These are phyloP conservation scores for Verticillium albo-atrum DNA, from an alignment of 2,329 filamentous ascomycete genomes.

Conservation along the genomic window DNA sequence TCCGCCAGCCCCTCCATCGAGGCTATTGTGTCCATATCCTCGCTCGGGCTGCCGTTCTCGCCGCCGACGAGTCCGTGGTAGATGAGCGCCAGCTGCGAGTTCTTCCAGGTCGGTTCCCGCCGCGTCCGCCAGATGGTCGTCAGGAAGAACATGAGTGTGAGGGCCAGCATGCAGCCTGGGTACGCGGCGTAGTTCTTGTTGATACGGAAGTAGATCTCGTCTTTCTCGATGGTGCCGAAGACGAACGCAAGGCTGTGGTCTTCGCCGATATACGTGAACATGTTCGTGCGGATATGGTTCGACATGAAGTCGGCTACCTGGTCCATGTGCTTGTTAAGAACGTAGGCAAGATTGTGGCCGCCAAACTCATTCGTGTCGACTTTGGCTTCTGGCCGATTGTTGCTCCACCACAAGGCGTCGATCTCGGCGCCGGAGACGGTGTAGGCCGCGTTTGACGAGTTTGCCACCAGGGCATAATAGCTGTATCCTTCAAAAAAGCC, in stretches of 20 bases:
- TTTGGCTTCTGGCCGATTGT: background rate
- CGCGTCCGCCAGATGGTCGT: background rate
- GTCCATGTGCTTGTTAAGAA: background rate
- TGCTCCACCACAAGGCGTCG: background rate
- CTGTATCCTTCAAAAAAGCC: background rate
- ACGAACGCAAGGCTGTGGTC: background rate
- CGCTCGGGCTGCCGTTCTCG: background rate
- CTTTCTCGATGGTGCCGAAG: background rate
- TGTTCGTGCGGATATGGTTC: background rate
- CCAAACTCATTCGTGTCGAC: background rate
- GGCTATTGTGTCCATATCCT: background rate
- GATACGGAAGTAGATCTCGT: background rate
- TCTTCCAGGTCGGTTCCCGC: background rate
- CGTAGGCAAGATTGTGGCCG: background rate
- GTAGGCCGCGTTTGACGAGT: background rate
- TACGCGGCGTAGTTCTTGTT: background rate
- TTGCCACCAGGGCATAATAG: background rate
- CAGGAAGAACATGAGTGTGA: background rate
- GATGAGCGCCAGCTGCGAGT: conserved; percentile 1
- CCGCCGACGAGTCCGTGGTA: background rate
- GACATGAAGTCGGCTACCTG: background rate
- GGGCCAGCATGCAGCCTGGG: background rate
- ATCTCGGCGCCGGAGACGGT: background rate
- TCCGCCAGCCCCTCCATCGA: background rate
- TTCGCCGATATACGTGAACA: background rate